Percentiles rank a stretch among this genome's conserved stretches.
Conservation (phyloP, 2,329 filamentous ascomycete species). For the Xylariales sp. region DNA sequence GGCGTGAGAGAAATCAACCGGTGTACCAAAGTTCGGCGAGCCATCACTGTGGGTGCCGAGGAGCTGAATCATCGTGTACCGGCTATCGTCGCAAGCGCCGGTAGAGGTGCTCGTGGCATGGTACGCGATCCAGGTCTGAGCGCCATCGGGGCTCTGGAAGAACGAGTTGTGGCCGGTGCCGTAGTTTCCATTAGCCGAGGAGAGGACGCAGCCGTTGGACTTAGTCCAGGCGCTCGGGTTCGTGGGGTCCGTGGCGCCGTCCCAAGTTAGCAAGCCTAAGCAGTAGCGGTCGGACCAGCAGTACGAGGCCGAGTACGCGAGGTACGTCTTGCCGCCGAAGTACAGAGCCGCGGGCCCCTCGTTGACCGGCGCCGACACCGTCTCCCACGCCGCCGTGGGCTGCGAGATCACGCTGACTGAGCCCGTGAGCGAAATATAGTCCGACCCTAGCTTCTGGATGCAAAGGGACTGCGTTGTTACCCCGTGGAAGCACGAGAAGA, state of each 20-base stretch:
- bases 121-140: conserved; percentile 66
- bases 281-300: conserved; percentile 68
- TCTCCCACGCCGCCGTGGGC: conserved; percentile 64
- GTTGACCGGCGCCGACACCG: conserved; percentile 61
- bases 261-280: conserved; percentile 65
- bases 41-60: conserved; percentile 63
- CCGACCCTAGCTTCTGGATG: conserved; percentile 54
- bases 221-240: conserved; percentile 61
- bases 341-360: conserved; percentile 67
- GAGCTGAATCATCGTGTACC: conserved; percentile 66
- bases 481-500: conserved; percentile 64
- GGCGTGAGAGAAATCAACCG: conserved; percentile 36
- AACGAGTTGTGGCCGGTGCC: conserved; percentile 69
- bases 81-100: conserved; percentile 63
- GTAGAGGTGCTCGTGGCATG: conserved; percentile 62
- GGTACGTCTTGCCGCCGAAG: conserved; percentile 57
- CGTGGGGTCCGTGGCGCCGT: conserved; percentile 61
- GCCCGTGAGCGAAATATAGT: conserved; percentile 57
- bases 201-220: conserved; percentile 61
- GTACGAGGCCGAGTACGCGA: conserved; percentile 66
- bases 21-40: conserved; percentile 62
- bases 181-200: conserved; percentile 66
- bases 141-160: conserved; percentile 66
- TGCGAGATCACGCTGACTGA: conserved; percentile 61
- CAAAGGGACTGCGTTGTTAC: conserved; percentile 54